Percentiles rank a stretch among this genome's conserved stretches.
Conservation (phyloP, 2,329 filamentous ascomycete species). For the Cladorrhinum sp. region DNA sequence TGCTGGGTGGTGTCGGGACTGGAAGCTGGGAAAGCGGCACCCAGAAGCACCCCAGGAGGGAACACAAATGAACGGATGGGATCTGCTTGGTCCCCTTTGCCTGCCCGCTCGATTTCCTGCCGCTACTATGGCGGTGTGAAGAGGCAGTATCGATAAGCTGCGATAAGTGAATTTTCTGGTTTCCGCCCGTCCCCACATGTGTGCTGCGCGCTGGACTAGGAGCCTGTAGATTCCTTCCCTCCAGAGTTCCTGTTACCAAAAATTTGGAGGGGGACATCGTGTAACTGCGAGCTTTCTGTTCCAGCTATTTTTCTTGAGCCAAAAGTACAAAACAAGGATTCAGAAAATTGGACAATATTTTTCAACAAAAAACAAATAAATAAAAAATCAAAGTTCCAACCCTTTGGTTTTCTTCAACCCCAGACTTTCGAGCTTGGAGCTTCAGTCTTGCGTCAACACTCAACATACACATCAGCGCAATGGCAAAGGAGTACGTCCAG, state of each 20-base stretch:
- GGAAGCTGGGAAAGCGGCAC: constrained; percentile 23
- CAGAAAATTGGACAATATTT: background rate
- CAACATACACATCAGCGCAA: constrained; percentile 20
- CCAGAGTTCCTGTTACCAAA: constrained; percentile 5
- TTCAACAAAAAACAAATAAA: no score
- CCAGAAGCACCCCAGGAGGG: constrained; percentile 21
- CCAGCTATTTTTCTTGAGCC: background rate
- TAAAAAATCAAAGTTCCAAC: no score
- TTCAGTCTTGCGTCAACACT: background rate
- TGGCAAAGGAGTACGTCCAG: constrained; percentile 33
- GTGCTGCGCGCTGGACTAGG: background rate
- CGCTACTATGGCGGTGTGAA: constrained; percentile 18
- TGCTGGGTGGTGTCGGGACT: constrained; percentile 13
- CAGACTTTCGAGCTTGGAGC: background rate
- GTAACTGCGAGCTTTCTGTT: background rate
- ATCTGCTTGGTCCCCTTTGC: constrained; percentile 19
- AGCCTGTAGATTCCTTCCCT: background rate
- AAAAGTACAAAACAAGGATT: background rate
- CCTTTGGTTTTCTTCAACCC: background rate
- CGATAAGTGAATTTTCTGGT: constrained; percentile 29
- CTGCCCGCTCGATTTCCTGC: constrained; percentile 23
- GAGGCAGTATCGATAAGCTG: constrained; percentile 27
- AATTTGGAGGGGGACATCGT: constrained; percentile 4
- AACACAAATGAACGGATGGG: constrained; percentile 22
- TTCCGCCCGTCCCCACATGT: constrained; percentile 8